These are phyloP conservation scores for Pseudogymnoascus sp. DNA, from an alignment of 2,329 filamentous ascomycete genomes.

Conservation along the genomic window DNA sequence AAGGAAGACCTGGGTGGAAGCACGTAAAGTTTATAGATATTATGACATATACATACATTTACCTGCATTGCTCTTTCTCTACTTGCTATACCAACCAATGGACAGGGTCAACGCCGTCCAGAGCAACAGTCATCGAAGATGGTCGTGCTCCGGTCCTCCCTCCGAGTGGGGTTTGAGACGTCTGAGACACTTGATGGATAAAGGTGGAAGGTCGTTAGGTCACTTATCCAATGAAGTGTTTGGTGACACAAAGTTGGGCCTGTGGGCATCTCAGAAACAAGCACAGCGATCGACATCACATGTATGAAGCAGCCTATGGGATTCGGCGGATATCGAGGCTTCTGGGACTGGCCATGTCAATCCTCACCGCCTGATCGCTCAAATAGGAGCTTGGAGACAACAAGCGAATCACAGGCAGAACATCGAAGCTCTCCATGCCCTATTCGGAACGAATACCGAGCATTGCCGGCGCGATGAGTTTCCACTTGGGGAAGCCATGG, in stretches of 20 bases:
- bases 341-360: background rate
- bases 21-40: background rate
- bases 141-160: background rate
- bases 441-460: constrained; percentile 4
- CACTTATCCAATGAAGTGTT: background rate
- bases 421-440: background rate
- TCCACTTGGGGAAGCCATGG: background rate
- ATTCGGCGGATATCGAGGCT: background rate
- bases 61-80: background rate
- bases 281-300: constrained; percentile 6
- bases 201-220: background rate
- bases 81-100: background rate
- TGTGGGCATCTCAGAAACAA: constrained; percentile 3
- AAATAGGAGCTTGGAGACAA: background rate
- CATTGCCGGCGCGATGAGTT: constrained; percentile 2
- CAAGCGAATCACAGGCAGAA: background rate
- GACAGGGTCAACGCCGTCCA: background rate
- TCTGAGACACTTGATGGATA: background rate
- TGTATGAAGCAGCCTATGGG: constrained; percentile 2
- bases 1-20: constrained; percentile 56
- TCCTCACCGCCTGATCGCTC: background rate
- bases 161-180: background rate
- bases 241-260: background rate
- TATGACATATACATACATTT: background rate
- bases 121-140: background rate